Evolutionary conservation across 164 flowering plant species (phyloP), one percentile per base, ranked within the genome.

Genomic region (Platanus orientalis): DNA sequence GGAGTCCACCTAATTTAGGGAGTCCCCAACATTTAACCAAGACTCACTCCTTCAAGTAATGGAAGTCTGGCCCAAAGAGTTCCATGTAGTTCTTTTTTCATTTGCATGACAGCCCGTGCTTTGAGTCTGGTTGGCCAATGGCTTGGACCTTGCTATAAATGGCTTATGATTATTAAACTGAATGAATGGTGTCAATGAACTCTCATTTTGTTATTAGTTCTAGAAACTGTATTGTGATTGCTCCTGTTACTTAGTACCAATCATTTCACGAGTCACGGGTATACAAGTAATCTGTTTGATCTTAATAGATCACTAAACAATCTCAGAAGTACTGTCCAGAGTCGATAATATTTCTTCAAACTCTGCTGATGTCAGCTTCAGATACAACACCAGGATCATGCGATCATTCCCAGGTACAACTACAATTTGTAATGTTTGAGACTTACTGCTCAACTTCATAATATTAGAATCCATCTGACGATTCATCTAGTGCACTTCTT

Each of bases 251-350:
- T 23, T 26, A 9, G 51, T 12, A 16, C 17, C 10, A 50, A 32
- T 7, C 0, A 28, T 62, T 36, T 29, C 9, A 19, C 24, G 55
- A 21, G 27, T 20, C 39, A 57, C 25, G 19, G 1, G 56, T n/a
- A 6, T 42, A n/a, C n/a, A 26, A 48, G 4, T 51, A 23, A 20
- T 60, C 4, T 47, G 17, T 54, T 51, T 57, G 29, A 13, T 32
- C 34, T n/a, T 19, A 39, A 52, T 72, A 94, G 99, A 79, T 88
- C 13, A 34, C 72, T 40, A 86, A 80, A 71, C 92, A 89, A 75
- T 89, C 97, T 61, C 59, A 51, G 70, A 94, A 88, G 76, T 83
- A 88, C 68, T 94, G 84, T 74, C 96, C 97, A 50, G 99, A 94
- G 79, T 88, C 92, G 40, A 64, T 91, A 58, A 59, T 77, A 60